Conservation (phyloP, 1,284 basidiomycete genomes). For the Ceratobasidium sp. region DNA sequence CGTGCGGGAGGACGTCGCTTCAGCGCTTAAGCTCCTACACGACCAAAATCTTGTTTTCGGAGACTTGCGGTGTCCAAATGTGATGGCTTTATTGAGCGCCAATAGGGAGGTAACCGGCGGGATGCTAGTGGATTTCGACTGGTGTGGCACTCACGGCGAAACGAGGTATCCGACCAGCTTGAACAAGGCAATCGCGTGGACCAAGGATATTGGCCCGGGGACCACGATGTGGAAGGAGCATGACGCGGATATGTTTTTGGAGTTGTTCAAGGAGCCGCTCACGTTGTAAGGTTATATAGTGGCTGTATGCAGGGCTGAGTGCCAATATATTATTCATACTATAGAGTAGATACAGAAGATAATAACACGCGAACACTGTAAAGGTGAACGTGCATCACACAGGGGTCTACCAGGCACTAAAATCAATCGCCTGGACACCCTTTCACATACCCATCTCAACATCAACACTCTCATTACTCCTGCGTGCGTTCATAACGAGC, state of each 20-base stretch:
- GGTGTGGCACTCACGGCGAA: conserved; percentile 27
- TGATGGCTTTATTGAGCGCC: not conserved
- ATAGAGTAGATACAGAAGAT: not conserved
- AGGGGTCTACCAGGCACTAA: not conserved
- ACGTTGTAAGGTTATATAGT: too few species aligned
- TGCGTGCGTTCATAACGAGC: too few species aligned
- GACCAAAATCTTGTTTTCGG: conserved; percentile 32
- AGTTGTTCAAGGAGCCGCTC: too few species aligned
- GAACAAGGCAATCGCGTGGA: conserved; percentile 6
- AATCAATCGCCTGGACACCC: too few species aligned
- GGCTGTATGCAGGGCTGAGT: too few species aligned
- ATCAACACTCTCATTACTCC: conserved; percentile 22
- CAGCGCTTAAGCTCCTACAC: conserved; percentile 31
- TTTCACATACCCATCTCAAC: conserved; percentile 28
- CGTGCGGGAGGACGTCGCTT: not conserved
- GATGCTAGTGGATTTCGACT: conserved; percentile 43
- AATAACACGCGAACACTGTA: not conserved
- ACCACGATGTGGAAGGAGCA: conserved; percentile 31
- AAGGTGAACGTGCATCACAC: not conserved
- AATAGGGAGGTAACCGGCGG: not conserved
- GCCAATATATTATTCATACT: too few species aligned
- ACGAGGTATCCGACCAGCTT: conserved; percentile 22
- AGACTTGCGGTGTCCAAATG: conserved; percentile 40
- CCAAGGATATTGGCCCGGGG: conserved; percentile 16
- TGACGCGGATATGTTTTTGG: conserved; percentile 20